Conservation (phyloP, 2,329 filamentous ascomycete genomes). For the Hypomyces perniciosus region DNA sequence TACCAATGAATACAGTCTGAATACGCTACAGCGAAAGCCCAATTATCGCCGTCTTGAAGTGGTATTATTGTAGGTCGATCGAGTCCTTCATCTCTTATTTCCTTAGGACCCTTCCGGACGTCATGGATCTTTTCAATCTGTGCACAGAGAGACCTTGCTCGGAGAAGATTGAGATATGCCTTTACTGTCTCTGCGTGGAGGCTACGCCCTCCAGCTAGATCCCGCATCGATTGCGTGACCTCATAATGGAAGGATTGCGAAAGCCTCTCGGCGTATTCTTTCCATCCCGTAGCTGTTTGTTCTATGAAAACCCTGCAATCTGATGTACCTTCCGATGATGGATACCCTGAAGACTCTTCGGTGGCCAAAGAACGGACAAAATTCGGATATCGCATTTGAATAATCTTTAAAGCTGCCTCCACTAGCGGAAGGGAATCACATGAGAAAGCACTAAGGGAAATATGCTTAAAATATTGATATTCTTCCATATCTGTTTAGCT, state of each 20-base stretch:
- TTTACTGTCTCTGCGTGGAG: not conserved
- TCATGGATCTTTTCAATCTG: not conserved
- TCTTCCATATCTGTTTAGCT: too few relatives aligned
- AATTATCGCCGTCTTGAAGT: not conserved
- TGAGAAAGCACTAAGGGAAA: too few relatives aligned
- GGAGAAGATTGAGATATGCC: not conserved
- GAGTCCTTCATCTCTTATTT: not conserved
- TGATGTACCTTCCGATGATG: too few relatives aligned
- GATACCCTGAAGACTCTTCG: too few relatives aligned
- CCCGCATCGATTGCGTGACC: not conserved
- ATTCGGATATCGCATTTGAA: too few relatives aligned
- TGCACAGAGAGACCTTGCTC: not conserved
- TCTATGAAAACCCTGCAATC: too few relatives aligned
- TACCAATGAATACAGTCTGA: not conserved
- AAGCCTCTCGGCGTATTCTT: not conserved
- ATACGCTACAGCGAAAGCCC: constrained; percentile 2
- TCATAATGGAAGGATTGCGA: not conserved
- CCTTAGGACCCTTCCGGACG: not conserved
- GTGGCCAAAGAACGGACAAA: too few relatives aligned
- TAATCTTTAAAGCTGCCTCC: too few relatives aligned
- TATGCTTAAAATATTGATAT: too few relatives aligned
- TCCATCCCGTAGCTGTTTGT: not conserved
- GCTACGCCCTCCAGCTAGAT: not conserved
- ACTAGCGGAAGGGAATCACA: too few relatives aligned
- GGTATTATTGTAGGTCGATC: not conserved